A percentile compares a stretch with the other conserved stretches of the same genome.
These are phyloP conservation scores for Spathaspora sp. DNA, from an alignment of 805 yeast genomes.

Conservation along the genomic window DNA sequence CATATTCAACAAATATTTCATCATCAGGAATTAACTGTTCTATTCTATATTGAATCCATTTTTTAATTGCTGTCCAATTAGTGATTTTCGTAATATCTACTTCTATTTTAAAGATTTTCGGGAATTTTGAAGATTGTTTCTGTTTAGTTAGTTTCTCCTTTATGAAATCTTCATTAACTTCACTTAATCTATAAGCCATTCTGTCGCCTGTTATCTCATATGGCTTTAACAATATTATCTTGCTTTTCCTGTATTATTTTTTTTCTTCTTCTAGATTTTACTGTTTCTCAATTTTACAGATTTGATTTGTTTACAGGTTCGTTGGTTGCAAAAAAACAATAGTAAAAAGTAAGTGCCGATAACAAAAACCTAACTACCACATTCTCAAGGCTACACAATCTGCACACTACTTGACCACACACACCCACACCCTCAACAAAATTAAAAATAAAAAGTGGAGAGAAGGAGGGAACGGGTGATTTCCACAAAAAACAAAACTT, in stretches of 20 bases:
- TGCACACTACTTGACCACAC: background rate
- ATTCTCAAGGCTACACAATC: background rate
- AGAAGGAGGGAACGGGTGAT: background rate
- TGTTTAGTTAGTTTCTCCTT: conserved; percentile 10
- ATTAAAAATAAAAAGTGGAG: background rate
- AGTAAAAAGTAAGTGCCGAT: background rate
- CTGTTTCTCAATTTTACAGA: background rate
- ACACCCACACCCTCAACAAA: background rate
- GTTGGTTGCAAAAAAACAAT: conserved; percentile 3
- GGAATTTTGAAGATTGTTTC: conserved; percentile 21
- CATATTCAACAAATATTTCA: conserved; percentile 45
- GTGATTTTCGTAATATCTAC: conserved; percentile 30
- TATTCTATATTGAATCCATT: conserved; percentile 36
- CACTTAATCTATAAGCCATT: conserved; percentile 17
- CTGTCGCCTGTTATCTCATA: background rate
- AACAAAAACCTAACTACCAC: background rate
- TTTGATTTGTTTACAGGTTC: conserved; percentile 1
- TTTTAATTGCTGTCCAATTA: conserved; percentile 31
- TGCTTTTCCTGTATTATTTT: background rate
- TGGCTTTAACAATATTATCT: background rate
- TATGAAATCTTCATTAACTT: conserved; percentile 13
- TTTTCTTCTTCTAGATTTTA: background rate
- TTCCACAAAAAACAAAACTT: background rate
- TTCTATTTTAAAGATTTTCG: conserved; percentile 27
- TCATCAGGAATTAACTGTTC: conserved; percentile 44